A percentile compares a stretch with the other conserved stretches of the same genome.
These are phyloP conservation scores for Plasmodium vivax DNA, from an alignment of 169 alveolate species.

Conservation along the genomic window DNA sequence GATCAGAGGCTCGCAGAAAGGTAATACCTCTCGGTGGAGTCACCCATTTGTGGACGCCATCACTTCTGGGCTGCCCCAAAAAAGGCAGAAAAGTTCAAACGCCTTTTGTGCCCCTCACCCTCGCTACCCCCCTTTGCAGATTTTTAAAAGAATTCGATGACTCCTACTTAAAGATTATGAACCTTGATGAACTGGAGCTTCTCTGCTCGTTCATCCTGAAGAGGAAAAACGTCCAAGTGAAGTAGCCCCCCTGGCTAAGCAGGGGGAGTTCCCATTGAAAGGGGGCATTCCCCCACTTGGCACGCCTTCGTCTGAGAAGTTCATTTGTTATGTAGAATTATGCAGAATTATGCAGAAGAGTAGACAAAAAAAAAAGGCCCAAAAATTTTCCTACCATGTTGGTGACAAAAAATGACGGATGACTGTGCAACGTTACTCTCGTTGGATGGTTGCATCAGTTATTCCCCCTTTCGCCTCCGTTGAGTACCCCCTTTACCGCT, in stretches of 20 bases:
- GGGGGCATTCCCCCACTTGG: neutral
- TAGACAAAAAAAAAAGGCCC: neutral
- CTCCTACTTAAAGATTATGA: constrained; percentile 34
- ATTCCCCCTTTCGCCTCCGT: neutral
- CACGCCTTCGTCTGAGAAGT: neutral
- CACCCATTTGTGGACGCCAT: neutral
- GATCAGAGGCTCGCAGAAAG: constrained; percentile 21
- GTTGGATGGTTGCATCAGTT: neutral
- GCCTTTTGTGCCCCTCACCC: neutral
- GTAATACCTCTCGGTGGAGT: neutral
- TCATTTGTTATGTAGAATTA: neutral
- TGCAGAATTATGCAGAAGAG: neutral
- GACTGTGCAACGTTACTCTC: neutral
- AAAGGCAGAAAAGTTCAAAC: neutral
- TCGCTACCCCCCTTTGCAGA: neutral
- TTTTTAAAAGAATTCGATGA: constrained; percentile 50
- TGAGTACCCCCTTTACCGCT: neutral
- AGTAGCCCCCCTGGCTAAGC: neutral
- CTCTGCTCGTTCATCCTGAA: constrained; percentile 47
- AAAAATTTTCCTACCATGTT: neutral
- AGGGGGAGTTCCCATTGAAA: neutral
- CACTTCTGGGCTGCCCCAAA: neutral
- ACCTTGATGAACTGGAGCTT: constrained; percentile 55
- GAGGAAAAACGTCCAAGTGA: constrained; percentile 12
- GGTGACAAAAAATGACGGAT: neutral